These are phyloP conservation scores for Delonix regia DNA, from an alignment of 306 rosid genomes.

Conservation along the genomic window DNA sequence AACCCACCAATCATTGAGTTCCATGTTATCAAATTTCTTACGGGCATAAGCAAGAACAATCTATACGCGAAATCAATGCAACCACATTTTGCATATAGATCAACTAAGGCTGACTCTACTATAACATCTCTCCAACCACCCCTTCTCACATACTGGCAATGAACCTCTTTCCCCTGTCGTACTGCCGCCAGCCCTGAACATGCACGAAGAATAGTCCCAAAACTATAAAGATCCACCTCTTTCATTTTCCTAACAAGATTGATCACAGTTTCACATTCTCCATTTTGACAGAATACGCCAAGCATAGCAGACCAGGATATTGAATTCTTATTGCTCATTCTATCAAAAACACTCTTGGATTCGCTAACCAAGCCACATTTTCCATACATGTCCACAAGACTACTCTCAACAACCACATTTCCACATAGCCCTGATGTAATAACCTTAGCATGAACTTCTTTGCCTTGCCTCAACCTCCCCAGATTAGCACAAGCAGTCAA, in stretches of 20 bases:
- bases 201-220: constrained; percentile 78
- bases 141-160: constrained; percentile 78
- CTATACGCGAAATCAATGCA: constrained; percentile 58
- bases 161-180: constrained; percentile 85
- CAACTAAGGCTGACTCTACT: constrained; percentile 86
- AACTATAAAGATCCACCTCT: constrained; percentile 59
- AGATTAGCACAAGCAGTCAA: constrained; percentile 73
- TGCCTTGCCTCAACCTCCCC: constrained; percentile 73
- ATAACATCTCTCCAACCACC: constrained; percentile 82
- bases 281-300: constrained; percentile 75
- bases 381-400: constrained; percentile 94
- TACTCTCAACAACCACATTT: constrained; percentile 83
- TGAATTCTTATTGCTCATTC: constrained; percentile 64
- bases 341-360: constrained; percentile 61
- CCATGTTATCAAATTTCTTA: constrained; percentile 86
- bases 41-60: constrained; percentile 59
- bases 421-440: constrained; percentile 59
- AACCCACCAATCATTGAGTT: constrained; percentile 84
- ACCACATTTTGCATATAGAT: constrained; percentile 89
- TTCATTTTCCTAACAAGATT: constrained; percentile 65
- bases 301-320: constrained; percentile 86
- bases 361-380: constrained; percentile 64
- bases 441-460: constrained; percentile 69
- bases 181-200: constrained; percentile 78
- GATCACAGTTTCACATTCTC: constrained; percentile 63